Evolutionary conservation across 148 eudicot genomes (phyloP), one percentile per base, ranked within the genome.

Genomic region (Salicornia ramosissima): DNA sequence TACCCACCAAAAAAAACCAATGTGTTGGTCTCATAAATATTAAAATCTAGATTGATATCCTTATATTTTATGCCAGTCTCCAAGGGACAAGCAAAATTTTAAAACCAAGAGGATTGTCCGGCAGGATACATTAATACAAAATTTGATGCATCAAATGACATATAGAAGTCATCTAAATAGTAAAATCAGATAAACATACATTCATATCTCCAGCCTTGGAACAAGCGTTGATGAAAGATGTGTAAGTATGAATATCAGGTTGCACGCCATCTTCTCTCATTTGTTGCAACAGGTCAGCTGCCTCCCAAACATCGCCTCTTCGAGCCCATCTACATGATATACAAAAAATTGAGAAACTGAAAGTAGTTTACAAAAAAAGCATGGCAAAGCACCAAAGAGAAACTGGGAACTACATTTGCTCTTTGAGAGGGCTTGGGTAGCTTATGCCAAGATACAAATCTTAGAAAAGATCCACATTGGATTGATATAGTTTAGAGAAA

Each of bases 291-390:
- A 94, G 77, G 74, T 94, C 99, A 72, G 99, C 86, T 67, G 99
- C 97, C 80, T 94, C 99, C 99, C 99, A 94, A 77, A 94, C 99
- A 86, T 94, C 97, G 59, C 99, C 99, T 78, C 99, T 79, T 65
- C 99, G 88, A 81, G 99, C 99, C 99, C 99, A 94, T 74, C 98
- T 93, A 77, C 82, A 75, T 6, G 13, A 49, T 56, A 62, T 33
- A 30, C 50, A 54, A 22, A 54, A 39, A 8, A 33, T 18, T 19
- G 15, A 36, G 40, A 36, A 42, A 63, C 0, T 11, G 10, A 15
- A 10, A 54, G 25, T 36, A 49, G n/a, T 8, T 13, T 25, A 49
- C 28, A 24, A 74, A 11, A 55, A 3, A 64, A 71, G 18, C 12
- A 61, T 30, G 40, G 62, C 42, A 40, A 47, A 60, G 21, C 25